Evolutionary conservation across 192 early-diverging fungal species (phyloP), one percentile per base, ranked within the genome.

Genomic region (Umbelopsis sp.): DNA sequence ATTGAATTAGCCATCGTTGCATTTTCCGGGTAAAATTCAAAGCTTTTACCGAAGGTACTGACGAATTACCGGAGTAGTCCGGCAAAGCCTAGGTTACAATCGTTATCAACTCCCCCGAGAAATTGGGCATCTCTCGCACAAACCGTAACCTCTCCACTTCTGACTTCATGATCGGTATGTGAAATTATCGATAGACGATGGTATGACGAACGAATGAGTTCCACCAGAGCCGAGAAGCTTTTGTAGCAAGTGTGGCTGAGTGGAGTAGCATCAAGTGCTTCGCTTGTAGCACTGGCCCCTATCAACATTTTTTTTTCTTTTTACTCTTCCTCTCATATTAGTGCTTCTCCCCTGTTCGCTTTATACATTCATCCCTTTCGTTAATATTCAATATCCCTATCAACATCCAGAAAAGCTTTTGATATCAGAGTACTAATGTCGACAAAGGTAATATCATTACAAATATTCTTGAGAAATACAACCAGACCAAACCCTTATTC

Each of bases 191-290:
- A 62, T 26, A 32, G 16, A 34, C 56, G 31, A 11, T 41, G 38
- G 56, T 62, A 62, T 62, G 56, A 62, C 56, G 56, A 36, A 31
- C 29, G 12, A 62, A 62, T 34, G 24, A 26, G 56, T 32, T 62
- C 26, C 56, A 29, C 11, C 32, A 49, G 47, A n/a, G 17, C 11
- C 17, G 16, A 62, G 31, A 11, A 34, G 56, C 56, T 31, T n/a
- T 32, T 59, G 54, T 59, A 59, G 26, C 54, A 17, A 22, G 26
- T 62, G 56, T 36, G 56, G 56, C 56, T 62, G 56, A 62, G 56
- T 62, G 56, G 56, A 36, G 26, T 59, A 49, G 26, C 31, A 62
- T 62, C 29, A 62, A 62, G 56, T 62, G 56, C 56, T 62, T 62
- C 56, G 26, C 7, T 34, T 62, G 56, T 34, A 62, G 56, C 56